Evolutionary conservation across 345 rosid genomes (phyloP).

Genomic region (Noccaea bulbosa): DNA sequence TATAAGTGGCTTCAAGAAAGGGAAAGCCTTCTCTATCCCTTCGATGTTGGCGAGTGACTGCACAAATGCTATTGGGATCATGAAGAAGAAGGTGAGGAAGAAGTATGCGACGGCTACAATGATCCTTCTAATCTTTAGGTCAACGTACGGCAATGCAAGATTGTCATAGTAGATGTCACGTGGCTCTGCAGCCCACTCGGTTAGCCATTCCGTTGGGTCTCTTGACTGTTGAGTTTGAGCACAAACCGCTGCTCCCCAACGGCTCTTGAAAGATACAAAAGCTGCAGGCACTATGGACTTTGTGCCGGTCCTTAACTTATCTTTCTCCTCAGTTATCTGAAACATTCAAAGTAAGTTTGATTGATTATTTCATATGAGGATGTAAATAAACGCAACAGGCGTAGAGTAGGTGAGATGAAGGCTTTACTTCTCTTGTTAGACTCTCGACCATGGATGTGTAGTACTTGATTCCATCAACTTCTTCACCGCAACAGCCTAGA

Average conservation of each 20-base stretch:
- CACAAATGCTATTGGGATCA: slow-evolving; percentile 91
- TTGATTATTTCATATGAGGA: background rate
- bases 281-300: slow-evolving; percentile 77
- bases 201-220: slow-evolving; percentile 86
- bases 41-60: slow-evolving; percentile 96
- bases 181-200: slow-evolving; percentile 98
- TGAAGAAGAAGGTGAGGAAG: slow-evolving; percentile 95
- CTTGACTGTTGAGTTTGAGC: slow-evolving; percentile 94
- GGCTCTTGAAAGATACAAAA: slow-evolving; percentile 85
- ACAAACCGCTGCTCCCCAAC: slow-evolving; percentile 96
- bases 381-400: slow-evolving; percentile 5
- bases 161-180: slow-evolving; percentile 86
- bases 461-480: slow-evolving; percentile 75
- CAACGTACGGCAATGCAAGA: slow-evolving; percentile 84
- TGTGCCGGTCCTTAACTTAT: slow-evolving; percentile 51
- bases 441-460: slow-evolving; percentile 66
- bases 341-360: slow-evolving; percentile 24
- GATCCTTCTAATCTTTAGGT: slow-evolving; percentile 73
- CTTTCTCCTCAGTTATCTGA: slow-evolving; percentile 76
- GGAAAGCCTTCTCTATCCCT: slow-evolving; percentile 85
- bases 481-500: slow-evolving; percentile 77
- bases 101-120: slow-evolving; percentile 70
- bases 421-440: slow-evolving; percentile 58
- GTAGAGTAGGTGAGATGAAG: slow-evolving; percentile 11
- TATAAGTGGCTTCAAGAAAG: slow-evolving; percentile 76